A percentile compares a stretch with the other conserved stretches of the same genome.
Evolutionary conservation across 345 rosid species (phyloP).

Genomic region (Zanthoxylum bungeanum): DNA sequence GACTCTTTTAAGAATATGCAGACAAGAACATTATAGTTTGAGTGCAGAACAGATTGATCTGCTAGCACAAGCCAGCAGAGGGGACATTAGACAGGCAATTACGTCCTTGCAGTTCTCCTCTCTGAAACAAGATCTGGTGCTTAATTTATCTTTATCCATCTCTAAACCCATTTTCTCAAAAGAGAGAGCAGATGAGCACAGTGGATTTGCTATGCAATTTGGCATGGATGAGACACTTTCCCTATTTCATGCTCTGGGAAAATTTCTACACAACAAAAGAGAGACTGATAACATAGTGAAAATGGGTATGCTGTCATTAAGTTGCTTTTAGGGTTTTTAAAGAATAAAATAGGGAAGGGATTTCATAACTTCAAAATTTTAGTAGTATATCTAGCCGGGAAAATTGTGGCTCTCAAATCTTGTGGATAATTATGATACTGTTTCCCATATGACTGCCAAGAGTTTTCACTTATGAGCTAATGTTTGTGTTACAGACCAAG

Average conservation of each 20-base stretch:
- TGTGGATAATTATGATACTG: background rate
- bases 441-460: background rate
- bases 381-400: background rate
- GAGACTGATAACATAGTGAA: constrained; percentile 39
- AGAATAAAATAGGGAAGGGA: background rate
- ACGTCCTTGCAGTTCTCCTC: constrained; percentile 81
- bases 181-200: constrained; percentile 28
- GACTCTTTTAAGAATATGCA: constrained; percentile 71
- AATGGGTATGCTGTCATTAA: constrained; percentile 39
- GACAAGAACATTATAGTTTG: constrained; percentile 55
- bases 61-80: constrained; percentile 80
- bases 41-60: constrained; percentile 63
- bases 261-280: constrained; percentile 94
- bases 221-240: constrained; percentile 83
- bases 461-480: background rate
- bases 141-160: constrained; percentile 25
- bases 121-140: constrained; percentile 39
- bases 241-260: constrained; percentile 94
- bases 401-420: background rate
- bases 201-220: constrained; percentile 48
- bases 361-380: background rate
- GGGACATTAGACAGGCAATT: constrained; percentile 92
- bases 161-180: constrained; percentile 22
- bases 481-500: constrained; percentile 38
- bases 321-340: background rate